Percentiles rank a stretch among this genome's conserved stretches.
Conservation (phyloP, 2,329 filamentous ascomycete genomes). For the Pseudocercospora fuligena region DNA sequence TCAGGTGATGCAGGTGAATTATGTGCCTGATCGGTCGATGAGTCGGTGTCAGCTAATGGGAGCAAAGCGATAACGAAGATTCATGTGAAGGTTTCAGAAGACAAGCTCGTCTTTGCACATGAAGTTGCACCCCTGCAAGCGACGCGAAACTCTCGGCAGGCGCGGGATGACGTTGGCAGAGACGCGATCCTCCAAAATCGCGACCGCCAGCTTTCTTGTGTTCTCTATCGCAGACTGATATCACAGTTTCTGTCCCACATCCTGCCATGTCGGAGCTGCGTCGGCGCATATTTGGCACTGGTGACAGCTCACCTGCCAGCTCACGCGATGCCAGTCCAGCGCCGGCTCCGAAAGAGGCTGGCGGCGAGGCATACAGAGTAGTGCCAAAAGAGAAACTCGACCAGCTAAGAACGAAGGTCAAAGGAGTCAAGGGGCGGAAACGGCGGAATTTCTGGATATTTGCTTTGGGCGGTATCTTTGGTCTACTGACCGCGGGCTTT, state of each 20-base stretch:
- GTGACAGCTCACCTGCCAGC: constrained; percentile 38
- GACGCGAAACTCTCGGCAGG: not conserved
- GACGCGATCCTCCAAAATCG: not conserved
- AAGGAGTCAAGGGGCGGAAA: constrained; percentile 57
- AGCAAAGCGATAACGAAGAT: not conserved
- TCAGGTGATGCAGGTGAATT: not conserved
- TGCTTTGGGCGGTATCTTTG: constrained; percentile 84
- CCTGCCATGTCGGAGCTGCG: constrained; percentile 39
- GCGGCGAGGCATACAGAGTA: constrained; percentile 52
- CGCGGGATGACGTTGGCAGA: not conserved
- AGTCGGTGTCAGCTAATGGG: not conserved
- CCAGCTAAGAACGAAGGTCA: constrained; percentile 43
- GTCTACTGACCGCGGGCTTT: constrained; percentile 84
- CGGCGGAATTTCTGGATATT: constrained; percentile 83
- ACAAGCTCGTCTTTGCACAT: constrained; percentile 2
- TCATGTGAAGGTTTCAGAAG: constrained; percentile 2
- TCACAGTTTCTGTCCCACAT: not conserved
- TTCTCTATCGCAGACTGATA: not conserved
- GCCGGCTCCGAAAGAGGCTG: constrained; percentile 39
- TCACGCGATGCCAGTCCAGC: constrained; percentile 49
- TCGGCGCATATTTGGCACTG: constrained; percentile 42
- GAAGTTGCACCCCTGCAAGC: not conserved
- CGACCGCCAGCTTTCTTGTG: not conserved
- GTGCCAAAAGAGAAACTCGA: constrained; percentile 57
- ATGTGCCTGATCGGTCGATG: not conserved